A percentile compares a stretch with the other conserved stretches of the same genome.
Evolutionary conservation across 2,329 filamentous ascomycete genomes (phyloP).

Genomic region (Xylaria sp.): DNA sequence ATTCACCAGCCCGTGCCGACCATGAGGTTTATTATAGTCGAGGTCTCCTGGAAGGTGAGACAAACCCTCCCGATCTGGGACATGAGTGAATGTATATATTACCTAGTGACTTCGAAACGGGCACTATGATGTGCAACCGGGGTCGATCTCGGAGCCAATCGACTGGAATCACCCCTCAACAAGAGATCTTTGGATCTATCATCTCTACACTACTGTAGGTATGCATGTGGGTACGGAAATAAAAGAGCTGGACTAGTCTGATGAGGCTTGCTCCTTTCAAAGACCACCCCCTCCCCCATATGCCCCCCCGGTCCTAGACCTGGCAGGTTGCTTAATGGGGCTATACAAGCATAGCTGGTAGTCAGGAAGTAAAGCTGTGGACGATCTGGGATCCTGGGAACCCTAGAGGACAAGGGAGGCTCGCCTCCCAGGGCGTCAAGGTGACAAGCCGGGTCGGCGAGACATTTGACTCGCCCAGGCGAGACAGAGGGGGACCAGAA

Average conservation of each 20-base stretch:
- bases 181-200: conserved; percentile 36
- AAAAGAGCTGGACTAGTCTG: conserved; percentile 30
- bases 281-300: conserved; percentile 15
- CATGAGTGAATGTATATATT: conserved; percentile 36
- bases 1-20: conserved; percentile 18
- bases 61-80: conserved; percentile 29
- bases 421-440: conserved; percentile 21
- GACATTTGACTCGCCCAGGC: conserved; percentile 27
- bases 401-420: conserved; percentile 20
- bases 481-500: conserved; percentile 25
- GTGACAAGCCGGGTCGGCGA: conserved; percentile 28
- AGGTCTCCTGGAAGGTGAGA: conserved; percentile 27
- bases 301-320: conserved; percentile 11
- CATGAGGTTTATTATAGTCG: conserved; percentile 29
- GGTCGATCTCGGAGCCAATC: conserved; percentile 41
- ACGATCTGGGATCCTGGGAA: conserved; percentile 19
- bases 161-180: conserved; percentile 37
- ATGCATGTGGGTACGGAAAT: conserved; percentile 36
- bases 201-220: conserved; percentile 26
- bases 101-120: conserved; percentile 21
- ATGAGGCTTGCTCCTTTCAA: conserved; percentile 30
- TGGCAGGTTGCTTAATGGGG: conserved; percentile 27
- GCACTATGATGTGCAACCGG: conserved; percentile 34
- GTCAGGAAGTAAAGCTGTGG: conserved; percentile 13
- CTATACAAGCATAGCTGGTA: conserved; percentile 23